Evolutionary conservation across 208 protist genomes (phyloP).

Genomic region (Kentomonas sorsogonicus): DNA sequence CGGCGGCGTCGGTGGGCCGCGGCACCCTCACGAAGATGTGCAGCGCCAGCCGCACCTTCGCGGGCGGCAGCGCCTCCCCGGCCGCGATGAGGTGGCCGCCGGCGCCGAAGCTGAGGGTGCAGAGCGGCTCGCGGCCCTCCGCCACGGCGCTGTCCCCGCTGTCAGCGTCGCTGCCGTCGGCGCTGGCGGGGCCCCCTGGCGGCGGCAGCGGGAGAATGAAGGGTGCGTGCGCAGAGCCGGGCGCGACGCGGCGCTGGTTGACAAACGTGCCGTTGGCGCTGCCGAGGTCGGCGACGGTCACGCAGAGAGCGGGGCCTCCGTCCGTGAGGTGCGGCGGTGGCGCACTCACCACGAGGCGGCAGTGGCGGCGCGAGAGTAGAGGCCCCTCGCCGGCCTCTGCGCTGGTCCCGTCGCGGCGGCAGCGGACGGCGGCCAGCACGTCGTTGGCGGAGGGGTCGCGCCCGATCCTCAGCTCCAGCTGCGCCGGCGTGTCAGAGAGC

Average conservation of each 20-base stretch:
- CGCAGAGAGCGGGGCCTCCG: not conserved
- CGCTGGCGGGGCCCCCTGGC: too few relatives aligned
- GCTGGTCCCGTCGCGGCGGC: not conserved
- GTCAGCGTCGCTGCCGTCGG: too few relatives aligned
- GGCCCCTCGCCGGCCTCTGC: too few relatives aligned
- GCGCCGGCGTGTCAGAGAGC: not conserved
- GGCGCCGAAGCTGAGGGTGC: not conserved
- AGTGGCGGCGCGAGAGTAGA: not conserved
- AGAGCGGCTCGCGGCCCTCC: too few relatives aligned
- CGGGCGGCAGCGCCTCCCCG: not conserved
- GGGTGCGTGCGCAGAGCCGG: not conserved
- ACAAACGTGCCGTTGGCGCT: not conserved
- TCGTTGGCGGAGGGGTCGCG: not conserved
- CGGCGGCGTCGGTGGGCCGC: not conserved
- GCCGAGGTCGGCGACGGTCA: not conserved
- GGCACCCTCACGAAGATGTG: too few relatives aligned
- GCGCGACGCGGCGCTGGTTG: not conserved
- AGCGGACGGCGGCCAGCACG: not conserved
- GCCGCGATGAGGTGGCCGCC: not conserved
- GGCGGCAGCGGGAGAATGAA: not conserved
- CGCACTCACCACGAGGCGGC: not conserved
- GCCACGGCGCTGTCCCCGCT: too few relatives aligned
- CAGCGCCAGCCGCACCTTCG: not conserved
- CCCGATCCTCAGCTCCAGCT: too few relatives aligned
- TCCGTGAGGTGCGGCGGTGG: not conserved